These are phyloP conservation scores for Sclerotinia spermophila DNA, from an alignment of 2,329 filamentous ascomycete species.

Conservation along the genomic window DNA sequence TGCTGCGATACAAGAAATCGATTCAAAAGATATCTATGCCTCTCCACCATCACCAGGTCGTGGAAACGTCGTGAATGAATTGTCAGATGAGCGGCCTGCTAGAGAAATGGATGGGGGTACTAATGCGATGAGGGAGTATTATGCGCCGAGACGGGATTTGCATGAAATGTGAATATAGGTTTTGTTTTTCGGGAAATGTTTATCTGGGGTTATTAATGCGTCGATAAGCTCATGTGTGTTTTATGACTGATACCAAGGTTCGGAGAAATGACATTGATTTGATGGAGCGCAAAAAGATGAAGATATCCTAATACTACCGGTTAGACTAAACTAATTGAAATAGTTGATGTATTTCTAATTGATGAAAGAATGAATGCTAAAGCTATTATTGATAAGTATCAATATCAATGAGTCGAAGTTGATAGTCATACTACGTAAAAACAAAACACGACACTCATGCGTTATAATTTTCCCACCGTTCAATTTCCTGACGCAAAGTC, in stretches of 20 bases:
- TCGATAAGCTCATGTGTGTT: neutral
- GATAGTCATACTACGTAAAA: neutral
- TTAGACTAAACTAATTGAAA: neutral
- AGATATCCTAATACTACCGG: neutral
- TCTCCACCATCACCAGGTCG: too few species aligned
- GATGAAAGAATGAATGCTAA: neutral
- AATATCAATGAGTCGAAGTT: neutral
- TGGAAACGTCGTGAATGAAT: neutral
- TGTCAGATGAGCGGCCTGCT: neutral
- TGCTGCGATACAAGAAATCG: neutral
- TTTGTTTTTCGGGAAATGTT: fast-evolving
- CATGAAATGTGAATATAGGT: neutral
- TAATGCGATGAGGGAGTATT: neutral
- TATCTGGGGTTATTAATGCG: neutral
- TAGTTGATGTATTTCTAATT: too few species aligned
- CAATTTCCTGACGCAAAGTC: neutral
- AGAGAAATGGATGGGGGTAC: neutral
- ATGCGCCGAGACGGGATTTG: neutral
- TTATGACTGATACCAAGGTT: neutral
- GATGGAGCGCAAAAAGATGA: neutral
- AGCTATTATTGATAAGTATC: neutral
- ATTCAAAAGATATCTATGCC: neutral
- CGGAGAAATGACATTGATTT: neutral
- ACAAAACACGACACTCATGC: neutral
- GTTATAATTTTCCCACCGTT: neutral